phyloP scores from a whole-genome alignment of 768 basidiomycete species.

The Suillus fuscotomentosus region DNA sequence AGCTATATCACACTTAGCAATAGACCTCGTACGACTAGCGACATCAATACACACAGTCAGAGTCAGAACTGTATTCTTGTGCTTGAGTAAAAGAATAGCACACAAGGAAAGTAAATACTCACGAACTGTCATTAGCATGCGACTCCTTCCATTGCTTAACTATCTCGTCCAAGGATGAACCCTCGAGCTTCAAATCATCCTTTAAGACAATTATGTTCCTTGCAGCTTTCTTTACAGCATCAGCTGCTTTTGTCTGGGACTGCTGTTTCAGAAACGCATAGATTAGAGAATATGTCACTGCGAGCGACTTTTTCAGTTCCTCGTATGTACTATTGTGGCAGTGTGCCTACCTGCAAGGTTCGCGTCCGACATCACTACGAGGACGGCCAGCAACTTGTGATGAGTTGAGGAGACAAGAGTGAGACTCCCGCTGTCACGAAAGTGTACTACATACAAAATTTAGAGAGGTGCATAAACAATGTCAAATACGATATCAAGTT shows the following conservation, averaged over 20 bases:
- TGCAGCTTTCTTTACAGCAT: constrained; percentile 72
- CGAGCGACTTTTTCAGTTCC: background rate
- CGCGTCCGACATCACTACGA: constrained; percentile 39
- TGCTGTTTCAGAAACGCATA: constrained; percentile 69
- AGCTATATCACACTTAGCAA: constrained; percentile 12
- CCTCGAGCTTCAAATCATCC: constrained; percentile 46
- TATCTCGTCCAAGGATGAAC: constrained; percentile 62
- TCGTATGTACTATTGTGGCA: too few species aligned
- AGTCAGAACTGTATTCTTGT: constrained; percentile 11
- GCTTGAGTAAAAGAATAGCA: constrained; percentile 7
- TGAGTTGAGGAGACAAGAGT: background rate
- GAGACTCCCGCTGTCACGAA: background rate
- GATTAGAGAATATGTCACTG: constrained; percentile 77
- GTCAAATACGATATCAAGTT: background rate
- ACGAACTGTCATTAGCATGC: constrained; percentile 27
- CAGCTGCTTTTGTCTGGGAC: constrained; percentile 68
- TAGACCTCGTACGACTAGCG: constrained; percentile 5
- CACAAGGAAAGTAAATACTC: constrained; percentile 12
- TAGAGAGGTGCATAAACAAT: background rate
- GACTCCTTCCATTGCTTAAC: constrained; percentile 60
- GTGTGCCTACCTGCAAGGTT: constrained; percentile 49
- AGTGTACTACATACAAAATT: background rate
- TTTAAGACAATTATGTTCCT: constrained; percentile 60
- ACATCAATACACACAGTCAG: constrained; percentile 22
- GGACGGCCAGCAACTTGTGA: background rate